These are phyloP conservation scores for Linnemannia schmuckeri DNA, from an alignment of 192 early-diverging fungal species.

Conservation along the genomic window DNA sequence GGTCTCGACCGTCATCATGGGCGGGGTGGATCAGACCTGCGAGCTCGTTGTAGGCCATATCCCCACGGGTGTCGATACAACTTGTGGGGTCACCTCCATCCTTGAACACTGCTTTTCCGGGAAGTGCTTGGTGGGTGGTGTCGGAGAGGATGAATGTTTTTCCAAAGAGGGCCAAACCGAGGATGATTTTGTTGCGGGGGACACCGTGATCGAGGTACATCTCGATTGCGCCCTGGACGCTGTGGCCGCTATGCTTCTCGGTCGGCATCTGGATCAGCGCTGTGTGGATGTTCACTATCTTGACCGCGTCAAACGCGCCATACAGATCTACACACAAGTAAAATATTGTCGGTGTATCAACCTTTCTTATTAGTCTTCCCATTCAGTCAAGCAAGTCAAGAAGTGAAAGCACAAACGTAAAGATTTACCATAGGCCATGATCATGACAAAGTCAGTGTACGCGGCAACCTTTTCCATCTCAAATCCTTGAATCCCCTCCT, in stretches of 20 bases:
- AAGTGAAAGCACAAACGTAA: neutral
- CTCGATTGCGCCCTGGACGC: constrained; percentile 67
- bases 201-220: constrained; percentile 76
- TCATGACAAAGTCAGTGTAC: constrained; percentile 73
- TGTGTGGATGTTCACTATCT: constrained; percentile 59
- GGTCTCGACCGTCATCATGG: neutral
- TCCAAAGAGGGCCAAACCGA: constrained; percentile 86
- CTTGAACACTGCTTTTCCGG: constrained; percentile 22
- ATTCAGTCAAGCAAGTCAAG: neutral
- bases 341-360: neutral
- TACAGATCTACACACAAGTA: constrained; percentile 21
- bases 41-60: constrained; percentile 48
- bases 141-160: constrained; percentile 33
- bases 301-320: constrained; percentile 63
- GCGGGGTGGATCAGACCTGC: constrained; percentile 17
- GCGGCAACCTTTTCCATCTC: constrained; percentile 58
- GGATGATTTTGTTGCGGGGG: constrained; percentile 79
- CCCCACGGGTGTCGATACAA: constrained; percentile 39
- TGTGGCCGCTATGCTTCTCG: constrained; percentile 39
- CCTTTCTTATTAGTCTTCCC: neutral
- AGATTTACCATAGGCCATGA: constrained; percentile 81
- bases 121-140: neutral
- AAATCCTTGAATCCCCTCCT: constrained; percentile 35
- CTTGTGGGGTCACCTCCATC: constrained; percentile 36
- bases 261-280: constrained; percentile 32